A percentile compares a stretch with the other conserved stretches of the same genome.
phyloP scores from a whole-genome alignment of 1,284 basidiomycete species.

The Clitocybe nebularis region DNA sequence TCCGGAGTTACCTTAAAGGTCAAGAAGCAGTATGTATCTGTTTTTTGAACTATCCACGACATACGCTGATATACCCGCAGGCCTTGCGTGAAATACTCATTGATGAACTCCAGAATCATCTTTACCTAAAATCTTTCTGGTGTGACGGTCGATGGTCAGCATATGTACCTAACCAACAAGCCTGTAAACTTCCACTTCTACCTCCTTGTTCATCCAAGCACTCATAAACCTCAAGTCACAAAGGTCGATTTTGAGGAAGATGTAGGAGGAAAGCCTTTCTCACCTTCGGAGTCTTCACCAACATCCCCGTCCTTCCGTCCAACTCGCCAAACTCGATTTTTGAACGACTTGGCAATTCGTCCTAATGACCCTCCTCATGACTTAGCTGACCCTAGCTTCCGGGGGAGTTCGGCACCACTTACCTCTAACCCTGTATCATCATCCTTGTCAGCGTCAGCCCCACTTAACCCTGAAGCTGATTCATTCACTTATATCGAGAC shows the following conservation, averaged over 20 bases:
- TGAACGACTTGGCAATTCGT: conserved; percentile 68
- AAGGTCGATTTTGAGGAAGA: conserved; percentile 59
- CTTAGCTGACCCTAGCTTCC: conserved; percentile 52
- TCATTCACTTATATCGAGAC: conserved; percentile 95
- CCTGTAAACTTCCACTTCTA: no score
- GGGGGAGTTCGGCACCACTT: conserved; percentile 17
- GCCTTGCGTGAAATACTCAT: conserved; percentile 88
- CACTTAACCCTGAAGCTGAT: conserved; percentile 82
- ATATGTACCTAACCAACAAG: conserved; percentile 78
- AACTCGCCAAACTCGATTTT: conserved; percentile 58
- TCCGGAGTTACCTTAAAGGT: conserved; percentile 79
- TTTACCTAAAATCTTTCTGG: conserved; percentile 98
- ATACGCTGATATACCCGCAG: conserved; percentile 38
- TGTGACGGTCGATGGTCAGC: conserved; percentile 90
- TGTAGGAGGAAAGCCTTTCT: conserved; percentile 19
- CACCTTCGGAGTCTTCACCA: conserved; percentile 25
- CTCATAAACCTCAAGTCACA: conserved; percentile 39
- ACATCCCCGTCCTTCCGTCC: conserved; percentile 37
- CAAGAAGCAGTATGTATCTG: conserved; percentile 73
- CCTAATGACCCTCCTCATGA: conserved; percentile 81
- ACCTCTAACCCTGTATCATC: conserved; percentile 5
- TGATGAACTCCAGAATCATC: conserved; percentile 94
- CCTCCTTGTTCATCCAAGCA: no score
- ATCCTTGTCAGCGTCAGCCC: conserved; percentile 7
- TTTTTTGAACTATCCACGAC: not conserved